Base-by-base conservation (phyloP, 345 rosid genomes). In the Eucalyptus guilfoylei region DNA sequence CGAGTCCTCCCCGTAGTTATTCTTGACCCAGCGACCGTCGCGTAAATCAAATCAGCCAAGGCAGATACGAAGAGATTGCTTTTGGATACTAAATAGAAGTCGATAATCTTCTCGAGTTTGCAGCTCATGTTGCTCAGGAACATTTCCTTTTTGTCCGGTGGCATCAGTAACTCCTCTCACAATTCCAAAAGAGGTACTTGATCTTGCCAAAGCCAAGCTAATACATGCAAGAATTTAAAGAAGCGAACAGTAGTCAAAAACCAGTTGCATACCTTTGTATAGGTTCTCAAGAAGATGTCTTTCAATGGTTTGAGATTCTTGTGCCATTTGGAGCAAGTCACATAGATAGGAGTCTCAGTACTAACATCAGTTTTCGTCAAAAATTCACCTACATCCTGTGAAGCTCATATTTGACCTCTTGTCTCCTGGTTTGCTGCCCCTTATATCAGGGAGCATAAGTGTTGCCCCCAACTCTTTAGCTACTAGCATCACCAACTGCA, bases 391-490 rank as follows among this genome's bases (percentile, higher is more conserved):
- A 91, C 87, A 88, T 92, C 92, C 67, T 88, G 87, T 34, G 28
- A 17, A 49, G 21, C 45, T 42, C 15, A 88, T 72, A 81, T 80
- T 47, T 55, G 28, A 91, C 94, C 94, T 93, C 85, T 89, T 92
- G 69, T 91, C 93, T 44, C 91, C 92, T 58, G 91, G 94, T 55
- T 88, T 92, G 90, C 34, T 89, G 54, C 93, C 94, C 91, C 93
- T 90, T 50, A 92, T 91, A 89, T 93, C 92, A 5, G 94, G 94
- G 14, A 93, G 88, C 30, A 89, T 92, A 86, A 91, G 93, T 32
- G 90, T 93, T 90, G 92, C 94, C 64, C 93, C 92, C 10, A 92
- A 47, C 54, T 93, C 89, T 87, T 85, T 89, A 72, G 92, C 93
- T 19, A 93, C 91, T 23, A 92, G 91, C 89, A 89, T 93, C 16